Evolutionary conservation across 2,329 filamentous ascomycete genomes (phyloP).

Genomic region (Akanthomyces uredinophilus): DNA sequence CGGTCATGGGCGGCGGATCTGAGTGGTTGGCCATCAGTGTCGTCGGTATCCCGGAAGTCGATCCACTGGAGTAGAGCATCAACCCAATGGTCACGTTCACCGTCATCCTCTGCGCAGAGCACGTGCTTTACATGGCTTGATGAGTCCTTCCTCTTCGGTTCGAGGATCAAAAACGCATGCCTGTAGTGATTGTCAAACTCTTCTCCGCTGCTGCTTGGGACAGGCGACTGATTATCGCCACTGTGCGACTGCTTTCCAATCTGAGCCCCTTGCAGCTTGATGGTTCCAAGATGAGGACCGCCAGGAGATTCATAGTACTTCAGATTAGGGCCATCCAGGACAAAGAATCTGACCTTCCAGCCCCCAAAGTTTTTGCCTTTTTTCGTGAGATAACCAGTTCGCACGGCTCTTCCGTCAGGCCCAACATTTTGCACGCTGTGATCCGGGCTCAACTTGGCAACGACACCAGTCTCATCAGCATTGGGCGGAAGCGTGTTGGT

Average conservation of each 20-base stretch:
- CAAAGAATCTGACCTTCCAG: constrained; percentile 79
- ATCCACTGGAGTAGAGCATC: constrained; percentile 85
- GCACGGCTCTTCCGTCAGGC: constrained; percentile 62
- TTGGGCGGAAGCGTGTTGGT: constrained; percentile 58
- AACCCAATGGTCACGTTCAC: constrained; percentile 90
- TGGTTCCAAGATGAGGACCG: constrained; percentile 84
- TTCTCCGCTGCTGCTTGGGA: constrained; percentile 52
- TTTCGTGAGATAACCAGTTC: constrained; percentile 92
- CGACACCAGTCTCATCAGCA: constrained; percentile 46
- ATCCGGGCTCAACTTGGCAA: constrained; percentile 22
- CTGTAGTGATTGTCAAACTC: constrained; percentile 91
- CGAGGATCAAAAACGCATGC: constrained; percentile 89
- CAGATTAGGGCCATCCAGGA: constrained; percentile 57
- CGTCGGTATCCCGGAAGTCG: constrained; percentile 61
- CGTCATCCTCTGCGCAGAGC: constrained; percentile 89
- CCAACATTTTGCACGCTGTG: constrained; percentile 38
- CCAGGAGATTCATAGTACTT: constrained; percentile 91
- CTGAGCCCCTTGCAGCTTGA: constrained; percentile 84
- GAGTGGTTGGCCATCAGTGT: constrained; percentile 32
- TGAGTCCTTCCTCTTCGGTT: constrained; percentile 95
- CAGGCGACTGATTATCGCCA: constrained; percentile 52
- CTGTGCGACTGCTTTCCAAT: constrained; percentile 79
- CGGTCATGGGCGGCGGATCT: constrained; percentile 31
- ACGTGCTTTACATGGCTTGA: constrained; percentile 85
- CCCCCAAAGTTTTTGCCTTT: constrained; percentile 97